Conservation (phyloP, 108 stramenopile genomes). For the Poteriospumella lacustris region DNA sequence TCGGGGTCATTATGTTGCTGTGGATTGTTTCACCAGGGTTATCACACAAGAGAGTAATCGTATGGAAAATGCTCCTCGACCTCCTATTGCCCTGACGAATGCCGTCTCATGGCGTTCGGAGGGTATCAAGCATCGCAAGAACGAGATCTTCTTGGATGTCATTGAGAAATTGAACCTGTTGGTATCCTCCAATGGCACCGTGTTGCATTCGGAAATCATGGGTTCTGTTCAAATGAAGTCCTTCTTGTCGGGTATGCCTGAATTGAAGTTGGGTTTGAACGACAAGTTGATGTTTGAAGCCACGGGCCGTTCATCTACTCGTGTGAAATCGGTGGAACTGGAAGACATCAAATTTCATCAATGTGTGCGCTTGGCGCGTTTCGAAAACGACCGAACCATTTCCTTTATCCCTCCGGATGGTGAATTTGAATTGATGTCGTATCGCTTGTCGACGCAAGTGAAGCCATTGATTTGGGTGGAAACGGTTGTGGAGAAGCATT, state of each 20-base stretch:
- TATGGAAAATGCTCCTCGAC: constrained; percentile 71
- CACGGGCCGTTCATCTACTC: constrained; percentile 59
- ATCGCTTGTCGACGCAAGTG: constrained; percentile 95
- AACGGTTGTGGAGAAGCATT: constrained; percentile 94
- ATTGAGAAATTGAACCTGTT: constrained; percentile 97
- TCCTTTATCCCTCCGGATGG: constrained; percentile 99
- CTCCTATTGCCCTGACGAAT: constrained; percentile 93
- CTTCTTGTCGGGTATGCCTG: constrained; percentile 95
- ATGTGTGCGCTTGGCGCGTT: constrained; percentile 92
- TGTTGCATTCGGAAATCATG: constrained; percentile 68
- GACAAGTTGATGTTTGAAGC: constrained; percentile 98
- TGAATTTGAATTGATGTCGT: constrained; percentile 97
- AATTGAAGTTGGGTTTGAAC: constrained; percentile 97
- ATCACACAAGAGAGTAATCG: constrained; percentile 67
- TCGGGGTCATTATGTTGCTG: neutral
- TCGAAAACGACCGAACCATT: constrained; percentile 98
- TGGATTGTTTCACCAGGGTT: constrained; percentile 11
- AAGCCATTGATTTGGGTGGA: constrained; percentile 96
- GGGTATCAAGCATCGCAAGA: constrained; percentile 98
- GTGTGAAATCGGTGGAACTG: constrained; percentile 89
- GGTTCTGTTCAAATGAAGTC: constrained; percentile 90
- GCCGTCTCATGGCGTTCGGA: constrained; percentile 96
- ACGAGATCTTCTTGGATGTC: constrained; percentile 98
- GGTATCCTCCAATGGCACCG: constrained; percentile 93
- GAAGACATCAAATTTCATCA: constrained; percentile 99